Base-by-base conservation (phyloP, 306 rosid species). In the Lathyrus sativus region DNA sequence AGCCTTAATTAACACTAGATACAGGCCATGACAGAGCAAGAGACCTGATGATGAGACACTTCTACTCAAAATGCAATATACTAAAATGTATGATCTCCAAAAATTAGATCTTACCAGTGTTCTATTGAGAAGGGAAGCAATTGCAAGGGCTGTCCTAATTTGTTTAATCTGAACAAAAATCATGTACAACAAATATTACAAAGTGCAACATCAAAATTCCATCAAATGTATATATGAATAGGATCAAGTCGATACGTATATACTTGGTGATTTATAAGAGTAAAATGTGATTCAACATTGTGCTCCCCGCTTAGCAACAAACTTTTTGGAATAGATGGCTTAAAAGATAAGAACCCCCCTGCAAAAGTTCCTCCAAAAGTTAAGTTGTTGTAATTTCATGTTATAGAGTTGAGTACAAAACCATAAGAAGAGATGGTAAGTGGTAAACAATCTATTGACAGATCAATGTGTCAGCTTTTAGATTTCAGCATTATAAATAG, bases 251-350 rank as follows among this genome's bases (percentile, higher is more conserved):
- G 73, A 57, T 61, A 73, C 83, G 68, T 56, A 76, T 89, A 76
- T 91, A 93, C 99, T 84, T 90, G 97, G 74, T 88, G 86, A 86
- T 90, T 93, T 61, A 90, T 71, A 65, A 93, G 99, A 79, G 85
- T 14, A 76, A 90, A 93, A 82, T 93, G 99, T 43, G 99, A 79
- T 50, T 82, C 85, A 54, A 93, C 56, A 63, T 60, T 80, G 73
- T 93, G 99, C 75, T 82, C 71, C 78, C 97, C 99, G 46, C 82
- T 85, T 48, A 93, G 84, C 74, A 93, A 38, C 75, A 90, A 56
- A 72, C 72, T 78, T 83, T 85, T 86, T 11, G 97, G 91, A 74
- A 90, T 88, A 35, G 83, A 82, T 71, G 97, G 95, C 83, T 85
- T 93, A 80, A 88, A 93, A 38, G 91, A 83, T 73, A 93, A 83